Evolutionary conservation across 2,329 filamentous ascomycete genomes (phyloP).

Genomic region (Aspergillus amoenus): DNA sequence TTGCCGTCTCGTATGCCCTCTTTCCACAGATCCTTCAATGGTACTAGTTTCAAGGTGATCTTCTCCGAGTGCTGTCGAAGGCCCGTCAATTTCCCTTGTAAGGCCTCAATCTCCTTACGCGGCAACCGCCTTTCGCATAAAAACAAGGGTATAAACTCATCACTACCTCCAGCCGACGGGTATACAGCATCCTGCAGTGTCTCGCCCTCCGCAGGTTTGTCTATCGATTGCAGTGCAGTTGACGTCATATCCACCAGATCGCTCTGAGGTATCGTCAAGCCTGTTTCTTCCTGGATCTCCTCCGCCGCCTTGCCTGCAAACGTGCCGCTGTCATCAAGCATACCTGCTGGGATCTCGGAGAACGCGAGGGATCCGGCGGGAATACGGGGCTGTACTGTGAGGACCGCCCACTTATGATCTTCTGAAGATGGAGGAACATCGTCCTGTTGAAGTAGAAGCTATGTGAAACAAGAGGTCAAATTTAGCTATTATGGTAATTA

Average conservation of each 20-base stretch:
- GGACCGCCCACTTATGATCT: constrained; percentile 48
- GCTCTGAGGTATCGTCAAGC: constrained; percentile 48
- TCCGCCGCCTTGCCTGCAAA: constrained; percentile 57
- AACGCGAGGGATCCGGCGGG: constrained; percentile 56
- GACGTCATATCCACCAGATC: constrained; percentile 57
- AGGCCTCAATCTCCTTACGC: constrained; percentile 47
- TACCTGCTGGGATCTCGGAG: constrained; percentile 59
- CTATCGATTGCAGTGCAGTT: constrained; percentile 40
- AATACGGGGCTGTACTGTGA: constrained; percentile 59
- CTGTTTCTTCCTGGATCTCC: constrained; percentile 59
- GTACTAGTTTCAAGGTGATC: constrained; percentile 58
- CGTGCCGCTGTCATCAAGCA: constrained; percentile 56
- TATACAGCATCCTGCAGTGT: constrained; percentile 52
- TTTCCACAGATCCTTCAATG: constrained; percentile 53
- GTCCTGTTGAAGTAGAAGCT: constrained; percentile 57
- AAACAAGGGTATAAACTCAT: constrained; percentile 60
- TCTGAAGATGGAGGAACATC: constrained; percentile 45
- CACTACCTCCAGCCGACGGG: constrained; percentile 55
- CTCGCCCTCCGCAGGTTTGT: constrained; percentile 27
- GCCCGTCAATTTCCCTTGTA: constrained; percentile 56
- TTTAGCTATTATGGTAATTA: background rate
- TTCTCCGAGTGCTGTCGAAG: constrained; percentile 57
- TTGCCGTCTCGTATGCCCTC: constrained; percentile 57
- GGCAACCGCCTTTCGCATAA: constrained; percentile 55
- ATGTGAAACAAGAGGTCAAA: background rate